Percentiles rank a stretch among this genome's conserved stretches.
Evolutionary conservation across 2,329 filamentous ascomycete species (phyloP).

Genomic region (Penicillium crustosum): DNA sequence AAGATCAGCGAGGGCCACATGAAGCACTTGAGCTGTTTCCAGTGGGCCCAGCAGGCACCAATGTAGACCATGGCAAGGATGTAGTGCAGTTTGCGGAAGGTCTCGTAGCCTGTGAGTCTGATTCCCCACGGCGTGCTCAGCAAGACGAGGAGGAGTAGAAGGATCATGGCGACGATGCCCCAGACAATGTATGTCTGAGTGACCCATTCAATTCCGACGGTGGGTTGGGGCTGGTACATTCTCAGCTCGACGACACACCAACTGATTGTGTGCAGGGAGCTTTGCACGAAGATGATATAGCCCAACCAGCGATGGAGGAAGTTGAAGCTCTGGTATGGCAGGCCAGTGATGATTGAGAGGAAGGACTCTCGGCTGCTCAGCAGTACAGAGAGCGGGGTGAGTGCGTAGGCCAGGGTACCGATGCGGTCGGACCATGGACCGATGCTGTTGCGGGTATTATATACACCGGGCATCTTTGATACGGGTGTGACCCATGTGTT

Average conservation of each 20-base stretch:
- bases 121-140: slow-evolving; percentile 62
- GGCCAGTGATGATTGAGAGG: slow-evolving; percentile 67
- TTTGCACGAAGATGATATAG: slow-evolving; percentile 69
- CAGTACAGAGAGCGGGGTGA: slow-evolving; percentile 69
- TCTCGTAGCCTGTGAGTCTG: slow-evolving; percentile 69
- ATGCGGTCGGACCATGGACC: slow-evolving; percentile 69
- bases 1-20: slow-evolving; percentile 65
- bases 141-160: slow-evolving; percentile 62
- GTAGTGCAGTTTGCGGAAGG: slow-evolving; percentile 74
- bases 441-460: slow-evolving; percentile 65
- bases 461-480: slow-evolving; percentile 52
- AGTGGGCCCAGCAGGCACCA: slow-evolving; percentile 74
- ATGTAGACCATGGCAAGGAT: slow-evolving; percentile 72
- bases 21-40: slow-evolving; percentile 67
- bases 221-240: slow-evolving; percentile 71
- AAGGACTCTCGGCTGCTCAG: slow-evolving; percentile 69
- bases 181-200: slow-evolving; percentile 68
- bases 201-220: slow-evolving; percentile 58
- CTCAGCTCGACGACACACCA: slow-evolving; percentile 67
- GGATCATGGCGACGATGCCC: slow-evolving; percentile 66
- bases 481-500: slow-evolving; percentile 69
- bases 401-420: slow-evolving; percentile 69
- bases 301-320: slow-evolving; percentile 77
- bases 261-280: slow-evolving; percentile 66
- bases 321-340: slow-evolving; percentile 75